phyloP scores from a whole-genome alignment of 148 eudicot species.

The Euryodendron excelsum region DNA sequence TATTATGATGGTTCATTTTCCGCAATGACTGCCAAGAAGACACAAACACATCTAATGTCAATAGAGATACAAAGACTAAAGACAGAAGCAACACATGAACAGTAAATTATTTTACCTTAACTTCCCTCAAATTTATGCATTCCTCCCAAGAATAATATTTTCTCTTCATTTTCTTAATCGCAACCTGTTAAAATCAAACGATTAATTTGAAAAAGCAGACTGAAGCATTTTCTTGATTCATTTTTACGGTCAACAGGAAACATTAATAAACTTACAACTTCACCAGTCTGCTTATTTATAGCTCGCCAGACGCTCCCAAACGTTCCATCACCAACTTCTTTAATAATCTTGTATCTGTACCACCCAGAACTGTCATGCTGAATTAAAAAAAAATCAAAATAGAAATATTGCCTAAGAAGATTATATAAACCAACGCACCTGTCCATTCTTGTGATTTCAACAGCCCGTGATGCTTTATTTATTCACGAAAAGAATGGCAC shows the following conservation, averaged over 20 bases:
- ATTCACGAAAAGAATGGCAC: constrained; percentile 30
- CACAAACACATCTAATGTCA: neutral
- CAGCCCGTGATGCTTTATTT: constrained; percentile 41
- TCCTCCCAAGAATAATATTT: constrained; percentile 86
- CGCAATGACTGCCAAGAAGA: constrained; percentile 61
- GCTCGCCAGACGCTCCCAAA: constrained; percentile 95
- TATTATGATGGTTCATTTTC: constrained; percentile 90
- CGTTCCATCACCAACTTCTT: constrained; percentile 93
- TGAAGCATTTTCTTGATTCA: neutral
- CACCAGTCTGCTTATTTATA: constrained; percentile 74
- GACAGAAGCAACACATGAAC: neutral
- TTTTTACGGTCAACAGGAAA: neutral
- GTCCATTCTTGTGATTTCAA: constrained; percentile 51
- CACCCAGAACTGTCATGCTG: constrained; percentile 5
- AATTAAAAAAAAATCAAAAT: neutral
- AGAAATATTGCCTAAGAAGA: neutral
- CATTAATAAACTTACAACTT: constrained; percentile 59
- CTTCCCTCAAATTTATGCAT: constrained; percentile 59
- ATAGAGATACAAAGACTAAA: neutral
- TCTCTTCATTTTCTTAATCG: constrained; percentile 89
- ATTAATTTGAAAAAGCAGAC: constrained; percentile 4
- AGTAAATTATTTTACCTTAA: constrained; percentile 27
- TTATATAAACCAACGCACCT: constrained; percentile 40
- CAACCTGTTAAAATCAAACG: constrained; percentile 54
- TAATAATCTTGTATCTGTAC: constrained; percentile 66